A percentile compares a stretch with the other conserved stretches of the same genome.
These are phyloP conservation scores for Candida alai DNA, from an alignment of 805 yeast species.

Conservation along the genomic window DNA sequence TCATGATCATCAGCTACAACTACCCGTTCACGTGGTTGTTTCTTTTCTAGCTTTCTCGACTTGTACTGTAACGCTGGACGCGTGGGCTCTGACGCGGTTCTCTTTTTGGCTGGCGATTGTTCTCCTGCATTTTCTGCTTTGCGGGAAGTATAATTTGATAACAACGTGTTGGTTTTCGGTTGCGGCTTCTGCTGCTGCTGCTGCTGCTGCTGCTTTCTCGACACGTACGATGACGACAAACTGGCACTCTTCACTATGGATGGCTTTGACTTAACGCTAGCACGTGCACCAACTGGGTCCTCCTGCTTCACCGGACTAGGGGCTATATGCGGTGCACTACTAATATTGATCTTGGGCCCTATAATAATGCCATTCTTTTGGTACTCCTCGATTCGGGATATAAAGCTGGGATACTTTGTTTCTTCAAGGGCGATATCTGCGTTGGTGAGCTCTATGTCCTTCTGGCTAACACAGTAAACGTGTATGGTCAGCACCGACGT, in stretches of 20 bases:
- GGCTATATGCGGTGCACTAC: slow-evolving; percentile 7
- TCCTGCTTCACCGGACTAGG: slow-evolving; percentile 4
- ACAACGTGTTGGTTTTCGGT: slow-evolving; percentile 8
- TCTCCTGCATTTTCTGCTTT: slow-evolving; percentile 12
- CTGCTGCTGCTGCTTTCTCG: slow-evolving; percentile 21
- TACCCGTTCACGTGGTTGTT: slow-evolving; percentile 33
- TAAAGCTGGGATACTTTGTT: slow-evolving; percentile 10
- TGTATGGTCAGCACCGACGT: slow-evolving; percentile 30
- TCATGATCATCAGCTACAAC: slow-evolving; percentile 22
- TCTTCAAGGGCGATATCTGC: slow-evolving; percentile 19
- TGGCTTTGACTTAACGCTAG: neutral
- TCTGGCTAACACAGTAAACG: slow-evolving; percentile 33
- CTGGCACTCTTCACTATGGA: slow-evolving; percentile 12
- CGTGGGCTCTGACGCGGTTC: slow-evolving; percentile 13
- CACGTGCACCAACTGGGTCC: no score
- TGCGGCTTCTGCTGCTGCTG: slow-evolving; percentile 13
- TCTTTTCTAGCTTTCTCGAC: slow-evolving; percentile 30
- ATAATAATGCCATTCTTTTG: slow-evolving; percentile 28
- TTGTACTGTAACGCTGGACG: slow-evolving; percentile 25
- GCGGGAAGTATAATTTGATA: slow-evolving; percentile 17
- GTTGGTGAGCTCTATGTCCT: slow-evolving; percentile 7
- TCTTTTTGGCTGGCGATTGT: slow-evolving; percentile 8
- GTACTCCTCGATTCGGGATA: slow-evolving; percentile 15
- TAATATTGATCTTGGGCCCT: slow-evolving; percentile 22
- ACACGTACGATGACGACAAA: slow-evolving; percentile 26